Evolutionary conservation across 345 rosid species (phyloP).

Genomic region (Eucalyptus decipiens): DNA sequence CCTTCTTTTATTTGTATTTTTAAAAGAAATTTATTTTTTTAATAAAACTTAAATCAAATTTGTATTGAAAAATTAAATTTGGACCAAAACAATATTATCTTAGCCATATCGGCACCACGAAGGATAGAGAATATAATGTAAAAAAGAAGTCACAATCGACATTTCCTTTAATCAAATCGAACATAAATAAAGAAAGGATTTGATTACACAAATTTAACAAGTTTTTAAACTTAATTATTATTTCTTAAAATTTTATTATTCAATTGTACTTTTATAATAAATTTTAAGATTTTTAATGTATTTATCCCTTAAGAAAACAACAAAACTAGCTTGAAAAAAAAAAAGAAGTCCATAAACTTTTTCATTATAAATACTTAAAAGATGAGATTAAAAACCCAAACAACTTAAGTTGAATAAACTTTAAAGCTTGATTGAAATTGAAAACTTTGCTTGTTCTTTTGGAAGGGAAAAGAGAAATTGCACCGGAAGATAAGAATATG

Average conservation of each 20-base stretch:
- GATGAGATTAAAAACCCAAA: too few relatives aligned
- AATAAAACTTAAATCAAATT: too few relatives aligned
- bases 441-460: neutral
- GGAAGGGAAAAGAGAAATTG: neutral
- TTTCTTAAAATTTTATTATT: too few relatives aligned
- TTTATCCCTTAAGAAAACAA: too few relatives aligned
- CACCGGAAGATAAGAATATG: neutral
- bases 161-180: neutral
- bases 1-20: neutral
- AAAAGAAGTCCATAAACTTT: neutral
- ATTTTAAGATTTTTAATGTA: accelerated
- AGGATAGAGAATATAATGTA: too few relatives aligned
- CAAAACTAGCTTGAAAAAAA: neutral
- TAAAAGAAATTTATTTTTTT: too few relatives aligned
- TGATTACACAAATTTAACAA: neutral
- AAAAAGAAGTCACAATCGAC: accelerated
- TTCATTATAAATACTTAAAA: too few relatives aligned
- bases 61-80: neutral
- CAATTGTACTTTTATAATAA: too few relatives aligned
- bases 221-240: too few relatives aligned
- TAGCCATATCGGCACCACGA: neutral
- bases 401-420: neutral
- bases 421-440: neutral
- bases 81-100: neutral
- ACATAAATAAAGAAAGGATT: accelerated